phyloP scores from a whole-genome alignment of 2,329 filamentous ascomycete species.

The Macrophomina phaseolina region DNA sequence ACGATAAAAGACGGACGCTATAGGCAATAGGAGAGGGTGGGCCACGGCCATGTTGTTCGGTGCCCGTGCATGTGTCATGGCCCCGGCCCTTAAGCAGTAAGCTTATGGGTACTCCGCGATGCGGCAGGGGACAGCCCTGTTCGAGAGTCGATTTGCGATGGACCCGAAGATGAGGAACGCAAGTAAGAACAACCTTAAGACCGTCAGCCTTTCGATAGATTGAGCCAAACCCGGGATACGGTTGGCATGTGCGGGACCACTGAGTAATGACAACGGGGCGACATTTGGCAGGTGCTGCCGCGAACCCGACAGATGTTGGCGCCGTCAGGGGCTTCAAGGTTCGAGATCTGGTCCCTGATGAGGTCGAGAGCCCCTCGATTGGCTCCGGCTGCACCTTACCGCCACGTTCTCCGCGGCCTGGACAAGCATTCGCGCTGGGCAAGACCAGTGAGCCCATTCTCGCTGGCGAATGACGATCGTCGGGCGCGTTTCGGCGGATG shows the following conservation, averaged over 20 bases:
- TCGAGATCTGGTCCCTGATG: constrained; percentile 22
- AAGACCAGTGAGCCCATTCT: constrained; percentile 5
- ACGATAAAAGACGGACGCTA: constrained; percentile 1
- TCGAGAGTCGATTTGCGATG: constrained; percentile 11
- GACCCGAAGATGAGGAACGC: constrained; percentile 14
- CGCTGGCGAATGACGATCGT: constrained; percentile 16
- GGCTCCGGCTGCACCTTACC: constrained; percentile 21
- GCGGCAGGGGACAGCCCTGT: constrained; percentile 17
- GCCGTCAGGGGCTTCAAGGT: constrained; percentile 20
- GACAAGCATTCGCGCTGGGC: constrained; percentile 14
- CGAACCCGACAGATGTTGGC: not conserved
- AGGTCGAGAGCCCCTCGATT: not conserved
- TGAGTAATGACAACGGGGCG: constrained; percentile 18
- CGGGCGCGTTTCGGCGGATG: constrained; percentile 17
- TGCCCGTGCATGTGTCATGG: constrained; percentile 21
- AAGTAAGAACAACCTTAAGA: constrained; percentile 7
- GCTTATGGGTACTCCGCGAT: constrained; percentile 20
- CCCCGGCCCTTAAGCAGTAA: constrained; percentile 11
- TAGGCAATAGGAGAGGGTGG: constrained; percentile 15
- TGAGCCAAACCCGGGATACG: not conserved
- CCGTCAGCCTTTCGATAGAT: not conserved
- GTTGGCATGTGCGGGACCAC: constrained; percentile 5
- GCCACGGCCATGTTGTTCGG: not conserved
- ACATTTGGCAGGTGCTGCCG: constrained; percentile 9
- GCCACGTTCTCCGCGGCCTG: not conserved